Base-by-base conservation (phyloP, 768 basidiomycete species). In the Lactarius pseudohatsudake region DNA sequence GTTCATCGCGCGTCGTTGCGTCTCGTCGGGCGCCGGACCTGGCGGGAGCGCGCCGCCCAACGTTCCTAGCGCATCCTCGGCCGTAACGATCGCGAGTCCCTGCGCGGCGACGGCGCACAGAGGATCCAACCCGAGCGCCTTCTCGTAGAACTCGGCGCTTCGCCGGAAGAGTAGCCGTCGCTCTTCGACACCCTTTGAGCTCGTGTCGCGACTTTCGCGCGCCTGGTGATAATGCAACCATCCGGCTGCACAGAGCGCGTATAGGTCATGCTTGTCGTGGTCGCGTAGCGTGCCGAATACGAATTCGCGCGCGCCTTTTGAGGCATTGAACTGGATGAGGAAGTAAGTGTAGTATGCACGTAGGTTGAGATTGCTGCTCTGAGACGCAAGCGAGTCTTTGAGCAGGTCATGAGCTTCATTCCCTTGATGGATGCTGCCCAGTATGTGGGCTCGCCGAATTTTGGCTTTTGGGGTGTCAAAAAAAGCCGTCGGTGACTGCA, bases 291-390 rank as follows among this genome's bases (percentile, higher is more conserved):
- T 95, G 50, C 85, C 80, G 69, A 89, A 92, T n/a, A 96, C 92
- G 73, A 97, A 96, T 61, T 94, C 92, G 70, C 91, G 89, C 11
- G 94, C 94, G 2, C 80, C 81, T 73, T 87, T 91, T 9, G 81
- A 78, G 36, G 84, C 79, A 72, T 88, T 87, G 68, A 86, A 86
- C 72, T 92, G 88, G 69, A 93, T 85, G 67, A 97, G 89, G 84
- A 96, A 97, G 75, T 94, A 87, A 0, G 93, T 94, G 78, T 97
- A 97, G 78, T 86, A 92, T 0, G 95, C 93, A 60, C 97, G 94
- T 47, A 98, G 82, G 73, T 96, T 92, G 72, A 94, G 84, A 75
- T 93, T 92, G 67, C 76, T 77, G 69, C 83, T 86, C 72, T 93
- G 88, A 0, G 96, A 87, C 0, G 84, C 82, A 47, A 98, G 85